Evolutionary conservation across 192 early-diverging fungal species (phyloP), one percentile per base, ranked within the genome.

Genomic region (Chytriomyces hyalinus): DNA sequence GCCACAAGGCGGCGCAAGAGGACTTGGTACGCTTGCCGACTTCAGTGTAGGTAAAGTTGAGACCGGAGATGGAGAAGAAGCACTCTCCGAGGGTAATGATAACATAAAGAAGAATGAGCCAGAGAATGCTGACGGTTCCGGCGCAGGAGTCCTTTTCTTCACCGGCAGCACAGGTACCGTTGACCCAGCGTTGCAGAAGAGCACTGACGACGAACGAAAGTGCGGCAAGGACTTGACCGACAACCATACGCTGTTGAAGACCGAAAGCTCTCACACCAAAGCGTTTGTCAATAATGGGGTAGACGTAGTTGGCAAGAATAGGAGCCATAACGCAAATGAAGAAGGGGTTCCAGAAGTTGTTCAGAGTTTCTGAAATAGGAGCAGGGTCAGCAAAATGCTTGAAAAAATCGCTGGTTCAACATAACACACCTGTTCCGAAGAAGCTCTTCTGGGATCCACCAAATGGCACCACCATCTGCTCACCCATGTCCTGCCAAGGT

Each of bases 41-140:
- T 70, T 92, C 84, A 36, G 80, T 80, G 80, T 92, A 91, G 44
- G 83, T 82, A 74, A 92, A 88, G 76, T 92, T 87, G 65, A 89
- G 82, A 75, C 89, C 89, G 28, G 80, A 81, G 70, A 87, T 85
- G 24, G 87, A 89, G 62, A 90, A 82, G 6, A 92, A 59, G 49
- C 83, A 82, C 80, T 92, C 91, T 67, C 86, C 90, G 69, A 86
- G 60, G 1, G 89, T 86, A 28, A 90, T 79, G 26, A 91, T 1
- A 74, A 91, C 84, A 77, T 86, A 90, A 26, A 73, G 45, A 24
- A 45, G 13, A 28, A 73, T 73, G 15, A 47, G 59, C 24, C 28
- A 46, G 43, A 28, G 6, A n/a, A 73, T 73, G 8, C 59, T 22
- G 36, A 62, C 60, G 22, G 22, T 47, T n/a, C 46, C 43, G 13